These are phyloP conservation scores for Botrytis medusae DNA, from an alignment of 2,329 filamentous ascomycete species.

Conservation along the genomic window DNA sequence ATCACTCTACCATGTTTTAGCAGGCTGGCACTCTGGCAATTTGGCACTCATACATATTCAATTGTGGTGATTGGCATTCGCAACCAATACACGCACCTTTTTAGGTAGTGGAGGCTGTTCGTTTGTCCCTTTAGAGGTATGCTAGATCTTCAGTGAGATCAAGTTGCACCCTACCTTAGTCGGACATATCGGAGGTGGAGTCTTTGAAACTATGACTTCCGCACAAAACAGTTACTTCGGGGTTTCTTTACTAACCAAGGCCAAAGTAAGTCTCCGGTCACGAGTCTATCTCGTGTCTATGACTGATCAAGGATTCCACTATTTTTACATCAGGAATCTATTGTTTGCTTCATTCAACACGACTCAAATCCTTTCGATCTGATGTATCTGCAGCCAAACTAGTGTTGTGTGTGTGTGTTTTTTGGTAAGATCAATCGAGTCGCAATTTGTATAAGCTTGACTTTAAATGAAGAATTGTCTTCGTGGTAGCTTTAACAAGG, in stretches of 20 bases:
- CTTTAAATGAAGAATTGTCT: neutral
- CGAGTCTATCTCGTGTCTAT: neutral
- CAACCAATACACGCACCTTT: neutral
- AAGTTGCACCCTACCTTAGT: neutral
- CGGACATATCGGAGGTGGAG: neutral
- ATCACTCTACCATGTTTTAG: neutral
- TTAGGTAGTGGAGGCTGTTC: neutral
- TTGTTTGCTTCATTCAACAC: neutral
- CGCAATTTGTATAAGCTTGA: neutral
- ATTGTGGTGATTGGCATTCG: neutral
- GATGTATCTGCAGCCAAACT: too few species aligned
- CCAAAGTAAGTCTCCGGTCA: neutral
- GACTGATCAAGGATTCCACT: neutral
- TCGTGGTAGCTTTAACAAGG: neutral
- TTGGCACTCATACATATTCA: neutral
- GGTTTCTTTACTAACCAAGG: neutral
- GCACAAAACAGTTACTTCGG: neutral
- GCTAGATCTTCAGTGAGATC: neutral
- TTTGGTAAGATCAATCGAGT: neutral
- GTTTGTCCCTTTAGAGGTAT: neutral
- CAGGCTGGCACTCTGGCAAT: neutral
- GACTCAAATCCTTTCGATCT: neutral
- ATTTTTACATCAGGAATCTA: neutral
- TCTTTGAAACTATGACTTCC: neutral
- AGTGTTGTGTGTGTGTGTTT: neutral